phyloP scores from a whole-genome alignment of 768 basidiomycete genomes.

The Hemileccinum impolitum region DNA sequence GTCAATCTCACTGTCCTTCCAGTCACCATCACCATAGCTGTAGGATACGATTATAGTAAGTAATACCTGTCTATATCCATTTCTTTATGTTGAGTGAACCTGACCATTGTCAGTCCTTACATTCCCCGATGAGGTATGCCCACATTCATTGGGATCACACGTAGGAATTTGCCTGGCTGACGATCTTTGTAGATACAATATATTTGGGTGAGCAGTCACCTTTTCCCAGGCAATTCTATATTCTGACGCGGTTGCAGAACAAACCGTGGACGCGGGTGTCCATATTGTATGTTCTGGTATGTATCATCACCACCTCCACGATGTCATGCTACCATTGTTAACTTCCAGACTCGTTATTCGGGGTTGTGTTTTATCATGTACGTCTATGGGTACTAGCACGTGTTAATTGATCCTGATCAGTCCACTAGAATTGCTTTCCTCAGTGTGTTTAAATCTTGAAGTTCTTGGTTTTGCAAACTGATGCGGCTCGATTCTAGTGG shows the following conservation, averaged over 20 bases:
- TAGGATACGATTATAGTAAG: not conserved
- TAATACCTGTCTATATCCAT: not conserved
- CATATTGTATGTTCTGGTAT: not conserved
- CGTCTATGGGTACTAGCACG: not conserved
- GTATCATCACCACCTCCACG: not conserved
- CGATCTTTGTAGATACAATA: not conserved
- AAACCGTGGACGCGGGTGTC: not conserved
- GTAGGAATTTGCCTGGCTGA: no score
- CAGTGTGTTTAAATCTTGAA: not conserved
- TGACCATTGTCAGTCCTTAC: not conserved
- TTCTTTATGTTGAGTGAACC: no score
- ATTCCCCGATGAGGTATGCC: not conserved
- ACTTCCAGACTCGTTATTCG: not conserved
- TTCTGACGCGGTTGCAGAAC: not conserved
- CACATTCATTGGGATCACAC: no score
- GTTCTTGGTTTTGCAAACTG: not conserved
- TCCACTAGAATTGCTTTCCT: not conserved
- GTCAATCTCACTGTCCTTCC: no score
- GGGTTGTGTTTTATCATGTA: not conserved
- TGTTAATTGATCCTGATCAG: not conserved
- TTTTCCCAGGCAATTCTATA: no score
- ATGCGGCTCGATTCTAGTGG: not conserved
- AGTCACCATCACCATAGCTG: not conserved
- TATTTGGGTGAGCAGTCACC: not conserved
- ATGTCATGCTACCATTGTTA: no score